Base-by-base conservation (phyloP, 768 basidiomycete genomes). In the Collybia nuda region DNA sequence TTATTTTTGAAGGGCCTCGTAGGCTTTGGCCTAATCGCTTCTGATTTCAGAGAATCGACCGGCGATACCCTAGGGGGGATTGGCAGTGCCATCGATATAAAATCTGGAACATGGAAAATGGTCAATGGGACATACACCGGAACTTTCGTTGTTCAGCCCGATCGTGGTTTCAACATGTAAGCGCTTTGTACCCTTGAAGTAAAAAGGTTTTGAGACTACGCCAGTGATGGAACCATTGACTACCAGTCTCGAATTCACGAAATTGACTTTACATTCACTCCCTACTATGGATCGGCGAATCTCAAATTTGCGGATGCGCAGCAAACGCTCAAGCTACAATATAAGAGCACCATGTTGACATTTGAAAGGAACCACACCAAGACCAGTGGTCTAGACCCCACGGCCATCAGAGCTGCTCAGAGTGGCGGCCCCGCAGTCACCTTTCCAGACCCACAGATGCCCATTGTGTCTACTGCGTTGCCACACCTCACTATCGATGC, bases 171-270 rank as follows among this genome's bases (percentile, higher is more conserved):
- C 61, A 84, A 83, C 53, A 70, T 82, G 80, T 84, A 58, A 17
- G 76, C 65, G 28, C 26, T n/a, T 18, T 28, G 7, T 22, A 22
- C 44, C 14, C 26, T 9, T 28, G 11, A 24, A 5, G 26, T 44
- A 6, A 40, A 47, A 19, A 47, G 23, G 39, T 44, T 26, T 51
- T 18, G 23, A 15, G 14, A 15, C 32, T 14, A 40, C 18, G 5
- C 8, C 41, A 83, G 81, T 3, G 74, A 77, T 19, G 69, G 62
- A 0, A 81, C 84, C 0, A 69, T 84, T 38, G 77, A 87, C 63
- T 86, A 81, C 55, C 81, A 83, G 59, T 73, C 74, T 2, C 78
- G 86, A n/a, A 79, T 76, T n/a, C 84, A 86, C 48, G 70, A 76
- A 40, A 69, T 88, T 52, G 70, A 78, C 44, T 85, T 89, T 61